Conservation (phyloP, 2,329 filamentous ascomycete species). For the Penicillium fuscoglaucum region DNA sequence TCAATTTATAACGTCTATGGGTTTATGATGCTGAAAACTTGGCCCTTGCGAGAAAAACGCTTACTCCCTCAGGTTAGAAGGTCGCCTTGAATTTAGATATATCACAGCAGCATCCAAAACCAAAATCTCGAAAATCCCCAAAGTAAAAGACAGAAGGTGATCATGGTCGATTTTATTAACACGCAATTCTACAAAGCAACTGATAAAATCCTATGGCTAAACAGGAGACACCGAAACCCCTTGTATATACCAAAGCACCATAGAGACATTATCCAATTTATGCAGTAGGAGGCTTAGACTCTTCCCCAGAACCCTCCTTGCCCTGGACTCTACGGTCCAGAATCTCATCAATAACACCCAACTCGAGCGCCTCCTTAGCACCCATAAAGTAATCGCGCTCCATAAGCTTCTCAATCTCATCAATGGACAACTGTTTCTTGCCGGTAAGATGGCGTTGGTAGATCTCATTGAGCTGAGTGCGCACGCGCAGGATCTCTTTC, state of each 20-base stretch:
- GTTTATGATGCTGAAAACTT: not conserved
- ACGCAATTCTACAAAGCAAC: not conserved
- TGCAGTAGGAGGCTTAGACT: slow-evolving; percentile 25
- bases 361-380: slow-evolving; percentile 80
- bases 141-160: not conserved
- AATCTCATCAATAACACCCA: slow-evolving; percentile 92
- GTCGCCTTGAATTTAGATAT: not conserved
- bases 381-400: slow-evolving; percentile 94
- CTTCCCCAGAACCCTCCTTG: slow-evolving; percentile 24
- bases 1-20: not conserved
- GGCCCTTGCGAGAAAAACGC: not conserved
- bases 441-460: slow-evolving; percentile 80
- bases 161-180: not conserved
- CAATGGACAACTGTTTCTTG: slow-evolving; percentile 66
- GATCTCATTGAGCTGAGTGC: slow-evolving; percentile 84
- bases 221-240: not conserved
- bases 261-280: slow-evolving; percentile 5
- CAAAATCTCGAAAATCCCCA: not conserved
- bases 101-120: not conserved
- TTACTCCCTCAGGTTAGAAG: not conserved
- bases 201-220: not conserved
- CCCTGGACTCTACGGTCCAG: slow-evolving; percentile 51
- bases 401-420: slow-evolving; percentile 92
- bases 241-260: not conserved
- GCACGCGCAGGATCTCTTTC: slow-evolving; percentile 87